Conservation (phyloP, 2,329 filamentous ascomycete species). For the Coleophoma eucalyptorum region DNA sequence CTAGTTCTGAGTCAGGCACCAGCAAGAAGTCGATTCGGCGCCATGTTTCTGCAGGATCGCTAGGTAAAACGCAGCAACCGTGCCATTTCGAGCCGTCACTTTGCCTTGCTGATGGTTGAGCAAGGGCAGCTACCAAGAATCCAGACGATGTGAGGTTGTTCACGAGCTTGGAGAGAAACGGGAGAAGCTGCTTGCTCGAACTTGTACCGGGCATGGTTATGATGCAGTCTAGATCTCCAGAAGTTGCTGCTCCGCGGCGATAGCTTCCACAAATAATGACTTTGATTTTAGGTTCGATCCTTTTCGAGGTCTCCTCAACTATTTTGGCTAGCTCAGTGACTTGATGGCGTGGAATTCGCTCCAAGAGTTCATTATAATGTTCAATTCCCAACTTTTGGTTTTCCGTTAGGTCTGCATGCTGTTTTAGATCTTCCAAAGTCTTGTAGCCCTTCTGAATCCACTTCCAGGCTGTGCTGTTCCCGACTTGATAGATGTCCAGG, state of each 20-base stretch:
- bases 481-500: constrained; percentile 75
- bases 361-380: constrained; percentile 74
- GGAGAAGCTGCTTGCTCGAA: constrained; percentile 51
- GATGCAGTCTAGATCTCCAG: constrained; percentile 81
- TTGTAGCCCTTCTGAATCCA: constrained; percentile 76
- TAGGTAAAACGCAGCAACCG: constrained; percentile 72
- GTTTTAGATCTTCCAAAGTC: constrained; percentile 67
- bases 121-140: constrained; percentile 70
- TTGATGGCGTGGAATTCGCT: constrained; percentile 73
- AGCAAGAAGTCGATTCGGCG: constrained; percentile 81
- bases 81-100: constrained; percentile 78
- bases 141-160: constrained; percentile 50
- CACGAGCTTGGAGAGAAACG: constrained; percentile 61
- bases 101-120: constrained; percentile 38
- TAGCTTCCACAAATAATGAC: constrained; percentile 82
- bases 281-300: constrained; percentile 61
- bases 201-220: constrained; percentile 64
- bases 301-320: constrained; percentile 54
- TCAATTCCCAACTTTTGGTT: constrained; percentile 76
- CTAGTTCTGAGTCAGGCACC: constrained; percentile 74
- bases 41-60: constrained; percentile 52
- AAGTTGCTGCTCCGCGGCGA: constrained; percentile 69
- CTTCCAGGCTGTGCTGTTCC: constrained; percentile 62
- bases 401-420: constrained; percentile 57
- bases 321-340: constrained; percentile 65